Evolutionary conservation across 225 moss, liverwort and hornwort species (phyloP).

Genomic region (Pseudisothecium myosuroides): DNA sequence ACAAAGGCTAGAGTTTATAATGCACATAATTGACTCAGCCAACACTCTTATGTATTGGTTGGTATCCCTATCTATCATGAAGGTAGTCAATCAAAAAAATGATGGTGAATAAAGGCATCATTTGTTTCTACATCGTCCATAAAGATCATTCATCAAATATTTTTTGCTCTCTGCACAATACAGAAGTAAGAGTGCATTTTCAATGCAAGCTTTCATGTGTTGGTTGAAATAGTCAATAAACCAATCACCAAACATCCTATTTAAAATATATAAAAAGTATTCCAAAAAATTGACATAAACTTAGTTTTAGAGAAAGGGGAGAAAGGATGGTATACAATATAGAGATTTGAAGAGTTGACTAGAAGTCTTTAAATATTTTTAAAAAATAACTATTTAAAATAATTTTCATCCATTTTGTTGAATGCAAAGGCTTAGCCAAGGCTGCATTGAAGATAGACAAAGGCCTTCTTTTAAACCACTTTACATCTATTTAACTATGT

Average conservation of each 20-base stretch:
- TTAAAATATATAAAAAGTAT: background rate
- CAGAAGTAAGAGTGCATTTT: background rate
- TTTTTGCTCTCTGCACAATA: background rate
- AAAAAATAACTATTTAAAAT: background rate
- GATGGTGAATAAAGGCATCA: background rate
- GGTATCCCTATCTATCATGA: background rate
- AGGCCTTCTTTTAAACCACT: background rate
- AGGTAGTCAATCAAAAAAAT: background rate
- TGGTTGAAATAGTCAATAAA: fast-evolving
- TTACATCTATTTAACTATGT: background rate
- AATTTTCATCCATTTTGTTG: background rate
- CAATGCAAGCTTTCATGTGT: background rate
- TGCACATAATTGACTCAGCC: too few species aligned
- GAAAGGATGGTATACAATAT: background rate
- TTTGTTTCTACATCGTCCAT: background rate
- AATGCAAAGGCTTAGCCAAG: background rate
- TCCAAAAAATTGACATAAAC: background rate
- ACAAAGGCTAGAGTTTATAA: too few species aligned
- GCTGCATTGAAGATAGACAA: background rate
- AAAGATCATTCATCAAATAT: background rate
- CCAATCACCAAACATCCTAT: background rate
- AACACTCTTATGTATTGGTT: background rate
- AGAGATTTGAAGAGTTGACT: background rate
- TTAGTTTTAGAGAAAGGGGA: background rate
- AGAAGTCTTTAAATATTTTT: background rate